Base-by-base conservation (phyloP, 768 basidiomycete species). In the Naganishia antarctica region DNA sequence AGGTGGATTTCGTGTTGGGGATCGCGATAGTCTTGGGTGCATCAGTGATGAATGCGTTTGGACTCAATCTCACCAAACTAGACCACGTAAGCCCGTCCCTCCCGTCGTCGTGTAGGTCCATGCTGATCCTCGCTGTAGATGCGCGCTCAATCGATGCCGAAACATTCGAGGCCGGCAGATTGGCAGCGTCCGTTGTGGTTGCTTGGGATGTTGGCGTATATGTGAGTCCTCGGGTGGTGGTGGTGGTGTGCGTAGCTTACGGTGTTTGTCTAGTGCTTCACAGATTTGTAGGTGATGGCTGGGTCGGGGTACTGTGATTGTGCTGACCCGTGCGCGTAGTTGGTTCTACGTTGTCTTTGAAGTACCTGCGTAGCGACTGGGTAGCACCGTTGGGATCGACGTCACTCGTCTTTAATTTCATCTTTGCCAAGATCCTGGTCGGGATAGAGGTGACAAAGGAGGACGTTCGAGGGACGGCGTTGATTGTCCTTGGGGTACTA, bases 341-440 rank as follows among this genome's bases (percentile, higher is more conserved):
- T 58, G 61, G 58, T 64, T 76, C 65, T 43, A 66, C 64, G 2
- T 47, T 79, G n/a, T 73, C 73, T 11, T 66, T 77, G 3, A 57
- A 62, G 7, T 72, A 65, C 62, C 63, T 16, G 29, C 72, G 76
- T 7, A 71, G 78, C 85, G 90, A 94, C 84, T 97, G 96, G 76
- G 93, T 98, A 62, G 94, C 94, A 1, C 93, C 93, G 1, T 83
- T 98, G 4, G 93, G 94, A 15, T 91, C 90, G 0, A 88, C 91
- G 12, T 89, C 91, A 13, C 84, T 98, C 67, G 85, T 98, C 62
- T 97, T 98, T 81, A 98, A 98, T 76, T 93, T 96, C 74, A 81
- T 96, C 40, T 94, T 96, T 75, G 94, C 94, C 40, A 85, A 71
- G 25, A 72, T 73, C 72, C 69, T 77, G 28, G 74, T 77, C 46